A percentile compares a stretch with the other conserved stretches of the same genome.
These are phyloP conservation scores for Wakefieldia striispora DNA, from an alignment of 768 basidiomycete species.

Conservation along the genomic window DNA sequence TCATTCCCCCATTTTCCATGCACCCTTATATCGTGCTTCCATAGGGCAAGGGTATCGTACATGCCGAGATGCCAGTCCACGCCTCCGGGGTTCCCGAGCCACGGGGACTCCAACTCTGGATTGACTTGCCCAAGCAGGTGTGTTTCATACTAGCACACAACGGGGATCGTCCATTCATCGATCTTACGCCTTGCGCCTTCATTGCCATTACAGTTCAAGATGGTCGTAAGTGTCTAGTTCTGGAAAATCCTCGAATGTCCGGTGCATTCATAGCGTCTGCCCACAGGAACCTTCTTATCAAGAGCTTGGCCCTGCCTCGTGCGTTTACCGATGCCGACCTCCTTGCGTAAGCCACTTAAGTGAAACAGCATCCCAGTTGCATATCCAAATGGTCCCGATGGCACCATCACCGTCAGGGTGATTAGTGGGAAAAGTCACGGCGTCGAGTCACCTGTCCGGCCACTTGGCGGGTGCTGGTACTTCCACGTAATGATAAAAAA, in stretches of 20 bases:
- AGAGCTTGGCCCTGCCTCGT: conserved; percentile 69
- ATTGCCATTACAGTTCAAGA: conserved; percentile 60
- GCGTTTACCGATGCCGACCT: conserved; percentile 19
- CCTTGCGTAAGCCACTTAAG: not conserved
- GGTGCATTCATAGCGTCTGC: not conserved
- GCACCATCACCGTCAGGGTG: conserved; percentile 71
- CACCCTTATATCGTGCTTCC: conserved; percentile 2
- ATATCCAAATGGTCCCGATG: conserved; percentile 67
- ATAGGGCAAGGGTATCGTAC: conserved; percentile 70
- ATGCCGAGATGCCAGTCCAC: conserved; percentile 88
- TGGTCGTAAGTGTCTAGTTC: conserved; percentile 47
- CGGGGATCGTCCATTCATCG: not conserved
- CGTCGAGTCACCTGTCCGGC: conserved; percentile 82
- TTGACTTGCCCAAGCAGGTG: conserved; percentile 74
- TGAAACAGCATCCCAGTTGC: conserved; percentile 62
- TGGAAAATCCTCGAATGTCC: not conserved
- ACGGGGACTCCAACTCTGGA: conserved; percentile 84
- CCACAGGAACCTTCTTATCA: conserved; percentile 76
- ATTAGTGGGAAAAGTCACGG: conserved; percentile 90
- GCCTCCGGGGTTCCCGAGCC: conserved; percentile 66
- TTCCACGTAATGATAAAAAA: conserved; percentile 73
- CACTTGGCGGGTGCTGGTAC: conserved; percentile 93
- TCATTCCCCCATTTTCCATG: not conserved
- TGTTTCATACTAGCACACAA: conserved; percentile 11
- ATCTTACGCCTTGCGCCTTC: conserved; percentile 19